Percentiles rank a stretch among this genome's conserved stretches.
phyloP scores from a whole-genome alignment of 1,139 yeast species.

The Pichia terricola region DNA sequence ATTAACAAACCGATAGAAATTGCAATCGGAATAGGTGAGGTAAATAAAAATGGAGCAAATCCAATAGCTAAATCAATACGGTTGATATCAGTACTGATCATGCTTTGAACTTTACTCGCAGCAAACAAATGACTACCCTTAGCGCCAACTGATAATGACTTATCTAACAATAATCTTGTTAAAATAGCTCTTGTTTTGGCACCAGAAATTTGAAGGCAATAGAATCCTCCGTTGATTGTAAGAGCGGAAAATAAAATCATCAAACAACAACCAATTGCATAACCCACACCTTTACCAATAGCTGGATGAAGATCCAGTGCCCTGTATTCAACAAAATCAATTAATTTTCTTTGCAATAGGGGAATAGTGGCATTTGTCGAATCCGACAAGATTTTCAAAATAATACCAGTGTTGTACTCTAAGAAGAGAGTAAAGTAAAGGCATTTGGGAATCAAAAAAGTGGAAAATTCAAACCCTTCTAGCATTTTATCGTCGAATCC shows the following conservation, averaged over 20 bases:
- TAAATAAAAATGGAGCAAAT: slow-evolving; percentile 56
- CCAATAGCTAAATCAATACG: slow-evolving; percentile 70
- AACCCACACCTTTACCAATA: slow-evolving; percentile 49
- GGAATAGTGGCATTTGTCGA: slow-evolving; percentile 33
- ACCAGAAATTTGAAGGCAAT: slow-evolving; percentile 53
- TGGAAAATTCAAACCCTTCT: slow-evolving; percentile 12
- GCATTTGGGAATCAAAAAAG: slow-evolving; percentile 14
- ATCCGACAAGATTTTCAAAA: slow-evolving; percentile 24
- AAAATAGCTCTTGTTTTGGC: slow-evolving; percentile 59
- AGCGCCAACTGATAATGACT: slow-evolving; percentile 55
- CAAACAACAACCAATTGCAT: slow-evolving; percentile 43
- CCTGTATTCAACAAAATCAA: slow-evolving; percentile 35
- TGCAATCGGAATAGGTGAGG: slow-evolving; percentile 52
- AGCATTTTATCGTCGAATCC: slow-evolving; percentile 5
- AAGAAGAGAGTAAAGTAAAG: slow-evolving; percentile 28
- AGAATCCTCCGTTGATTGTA: slow-evolving; percentile 53
- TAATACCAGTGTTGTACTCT: slow-evolving; percentile 25
- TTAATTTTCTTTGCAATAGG: slow-evolving; percentile 39
- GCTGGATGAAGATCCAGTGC: slow-evolving; percentile 19
- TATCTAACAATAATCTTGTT: slow-evolving; percentile 56
- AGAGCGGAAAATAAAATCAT: slow-evolving; percentile 41
- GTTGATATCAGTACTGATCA: slow-evolving; percentile 71
- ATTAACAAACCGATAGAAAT: slow-evolving; percentile 56
- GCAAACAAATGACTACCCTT: slow-evolving; percentile 52
- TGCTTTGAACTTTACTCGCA: slow-evolving; percentile 58